Evolutionary conservation across 176 grass and related monocot species (phyloP).

Genomic region (Hordeum vulgare): DNA sequence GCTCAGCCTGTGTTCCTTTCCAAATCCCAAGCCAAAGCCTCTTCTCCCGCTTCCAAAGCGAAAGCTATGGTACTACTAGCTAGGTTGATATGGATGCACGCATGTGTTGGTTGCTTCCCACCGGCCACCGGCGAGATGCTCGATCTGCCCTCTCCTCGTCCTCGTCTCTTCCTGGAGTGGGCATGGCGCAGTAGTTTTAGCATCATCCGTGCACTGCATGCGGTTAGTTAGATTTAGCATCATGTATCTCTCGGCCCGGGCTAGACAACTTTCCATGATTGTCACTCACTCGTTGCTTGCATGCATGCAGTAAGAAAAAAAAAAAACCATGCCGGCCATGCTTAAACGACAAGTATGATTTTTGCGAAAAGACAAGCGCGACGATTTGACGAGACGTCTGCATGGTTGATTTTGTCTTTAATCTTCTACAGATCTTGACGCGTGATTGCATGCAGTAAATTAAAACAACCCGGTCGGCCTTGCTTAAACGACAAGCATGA

Average conservation of each 20-base stretch:
- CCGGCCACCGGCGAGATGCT: background rate
- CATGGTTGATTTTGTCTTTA: background rate
- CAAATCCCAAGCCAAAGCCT: slow-evolving; percentile 4
- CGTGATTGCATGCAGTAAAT: background rate
- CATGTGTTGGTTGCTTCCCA: background rate
- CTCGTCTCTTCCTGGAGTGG: background rate
- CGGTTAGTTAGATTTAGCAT: background rate
- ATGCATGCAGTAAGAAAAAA: background rate
- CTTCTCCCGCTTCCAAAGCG: background rate
- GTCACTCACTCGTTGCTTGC: background rate
- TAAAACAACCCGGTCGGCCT: background rate
- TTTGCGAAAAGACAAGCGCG: too few relatives aligned
- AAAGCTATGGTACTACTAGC: background rate
- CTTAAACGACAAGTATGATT: background rate
- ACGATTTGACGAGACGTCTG: background rate
- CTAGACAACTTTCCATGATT: background rate
- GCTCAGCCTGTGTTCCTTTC: slow-evolving; percentile 13
- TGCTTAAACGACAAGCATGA: background rate
- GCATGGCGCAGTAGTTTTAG: too few relatives aligned
- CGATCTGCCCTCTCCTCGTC: background rate
- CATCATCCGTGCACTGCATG: background rate
- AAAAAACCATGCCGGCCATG: background rate
- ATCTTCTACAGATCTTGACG: background rate
- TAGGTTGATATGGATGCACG: background rate
- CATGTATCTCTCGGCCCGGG: background rate